Percentiles rank a stretch among this genome's conserved stretches.
Evolutionary conservation across 352 stramenopile genomes (phyloP).

Genomic region (Phytophthora fragariae): DNA sequence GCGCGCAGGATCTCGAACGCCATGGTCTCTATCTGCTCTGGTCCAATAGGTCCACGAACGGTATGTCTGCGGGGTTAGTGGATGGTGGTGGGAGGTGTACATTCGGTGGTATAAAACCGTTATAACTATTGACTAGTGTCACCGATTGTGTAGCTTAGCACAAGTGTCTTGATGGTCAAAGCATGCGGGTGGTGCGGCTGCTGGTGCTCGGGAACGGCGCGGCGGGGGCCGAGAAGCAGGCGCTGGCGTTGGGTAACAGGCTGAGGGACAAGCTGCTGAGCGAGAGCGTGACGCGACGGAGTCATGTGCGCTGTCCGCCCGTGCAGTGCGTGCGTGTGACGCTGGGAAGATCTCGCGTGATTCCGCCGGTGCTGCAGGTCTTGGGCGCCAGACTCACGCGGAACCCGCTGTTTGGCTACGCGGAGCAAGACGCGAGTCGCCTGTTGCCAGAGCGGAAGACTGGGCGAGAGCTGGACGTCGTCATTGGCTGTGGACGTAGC

Average conservation of each 20-base stretch:
- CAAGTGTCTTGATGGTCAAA: not conserved
- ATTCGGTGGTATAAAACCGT: not conserved
- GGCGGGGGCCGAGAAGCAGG: constrained; percentile 82
- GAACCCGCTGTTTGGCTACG: constrained; percentile 66
- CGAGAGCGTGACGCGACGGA: not conserved
- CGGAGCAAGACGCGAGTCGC: constrained; percentile 1
- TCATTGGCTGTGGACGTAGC: constrained; percentile 75
- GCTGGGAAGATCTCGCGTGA: constrained; percentile 31
- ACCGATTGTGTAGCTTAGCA: not conserved
- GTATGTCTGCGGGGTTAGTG: not conserved
- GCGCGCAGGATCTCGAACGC: constrained; percentile 59
- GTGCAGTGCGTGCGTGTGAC: constrained; percentile 47
- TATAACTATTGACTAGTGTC: not conserved
- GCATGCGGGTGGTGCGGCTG: constrained; percentile 37
- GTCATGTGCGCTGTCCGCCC: not conserved
- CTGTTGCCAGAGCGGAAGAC: constrained; percentile 9
- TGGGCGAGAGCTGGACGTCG: constrained; percentile 37
- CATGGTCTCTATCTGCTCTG: constrained; percentile 16
- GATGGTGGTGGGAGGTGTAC: constrained; percentile 2
- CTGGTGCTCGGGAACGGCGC: constrained; percentile 78
- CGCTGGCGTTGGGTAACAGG: constrained; percentile 56
- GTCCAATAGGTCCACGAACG: constrained; percentile 14
- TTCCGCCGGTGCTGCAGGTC: constrained; percentile 61
- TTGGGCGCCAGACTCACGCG: constrained; percentile 38
- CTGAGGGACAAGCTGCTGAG: constrained; percentile 33